Evolutionary conservation across 2,329 filamentous ascomycete species (phyloP).

Genomic region (Ramularia endophylla): DNA sequence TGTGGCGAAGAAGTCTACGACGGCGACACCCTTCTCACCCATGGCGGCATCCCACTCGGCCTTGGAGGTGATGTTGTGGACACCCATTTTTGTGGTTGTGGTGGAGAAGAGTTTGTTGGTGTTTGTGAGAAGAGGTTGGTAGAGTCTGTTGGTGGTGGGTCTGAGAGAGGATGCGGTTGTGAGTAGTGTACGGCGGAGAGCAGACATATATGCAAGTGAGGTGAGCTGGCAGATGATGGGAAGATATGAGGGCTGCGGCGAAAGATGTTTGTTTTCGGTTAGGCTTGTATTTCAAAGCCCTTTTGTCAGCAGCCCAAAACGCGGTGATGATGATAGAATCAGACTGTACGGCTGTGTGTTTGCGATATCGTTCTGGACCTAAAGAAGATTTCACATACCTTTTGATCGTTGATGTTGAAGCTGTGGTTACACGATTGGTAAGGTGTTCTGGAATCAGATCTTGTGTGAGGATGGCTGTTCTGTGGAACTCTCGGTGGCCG

Average conservation of each 20-base stretch:
- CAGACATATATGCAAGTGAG: conserved; percentile 30
- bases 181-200: conserved; percentile 38
- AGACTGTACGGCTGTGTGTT: no score
- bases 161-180: conserved; percentile 34
- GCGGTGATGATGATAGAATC: no score
- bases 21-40: conserved; percentile 45
- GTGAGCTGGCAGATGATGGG: not conserved
- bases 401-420: no score
- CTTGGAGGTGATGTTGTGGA: conserved; percentile 52
- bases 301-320: no score
- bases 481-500: no score
- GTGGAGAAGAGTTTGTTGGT: conserved; percentile 35
- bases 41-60: conserved; percentile 54
- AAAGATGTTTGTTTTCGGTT: no score
- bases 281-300: no score
- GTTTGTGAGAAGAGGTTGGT: conserved; percentile 18
- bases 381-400: no score
- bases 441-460: no score
- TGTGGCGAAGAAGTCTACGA: conserved; percentile 80
- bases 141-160: conserved; percentile 13
- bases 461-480: no score
- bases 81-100: conserved; percentile 41
- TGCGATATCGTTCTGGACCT: no score
- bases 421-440: no score
- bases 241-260: not conserved